These are phyloP conservation scores for Phascolomyces articulosus DNA, from an alignment of 371 early-diverging fungal species.

Conservation along the genomic window DNA sequence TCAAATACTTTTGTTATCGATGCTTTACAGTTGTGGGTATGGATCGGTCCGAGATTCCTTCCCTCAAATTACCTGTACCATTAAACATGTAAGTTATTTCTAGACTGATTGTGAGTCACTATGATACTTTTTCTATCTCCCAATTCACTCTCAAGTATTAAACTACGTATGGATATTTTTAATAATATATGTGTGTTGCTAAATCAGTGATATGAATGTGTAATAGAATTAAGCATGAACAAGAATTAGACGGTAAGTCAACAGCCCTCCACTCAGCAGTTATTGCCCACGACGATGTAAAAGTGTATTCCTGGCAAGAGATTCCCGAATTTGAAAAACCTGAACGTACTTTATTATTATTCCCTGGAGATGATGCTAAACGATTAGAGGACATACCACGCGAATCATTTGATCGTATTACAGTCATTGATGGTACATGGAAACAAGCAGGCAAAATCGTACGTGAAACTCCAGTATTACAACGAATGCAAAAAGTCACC, in stretches of 20 bases:
- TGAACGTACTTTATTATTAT: constrained; percentile 77
- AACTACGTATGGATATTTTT: no score
- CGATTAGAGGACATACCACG: constrained; percentile 64
- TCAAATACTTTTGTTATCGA: constrained; percentile 77
- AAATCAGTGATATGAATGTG: not conserved
- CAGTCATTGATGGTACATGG: constrained; percentile 96
- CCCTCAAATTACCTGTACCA: constrained; percentile 73
- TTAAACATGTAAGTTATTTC: constrained; percentile 72
- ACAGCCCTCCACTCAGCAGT: constrained; percentile 87
- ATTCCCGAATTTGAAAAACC: constrained; percentile 66
- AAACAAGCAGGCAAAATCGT: constrained; percentile 83
- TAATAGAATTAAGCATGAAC: constrained; percentile 76
- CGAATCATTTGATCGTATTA: constrained; percentile 69
- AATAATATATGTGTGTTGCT: no score
- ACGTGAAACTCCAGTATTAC: constrained; percentile 42
- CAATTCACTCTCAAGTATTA: no score
- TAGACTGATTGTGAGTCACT: no score
- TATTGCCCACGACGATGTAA: constrained; percentile 72
- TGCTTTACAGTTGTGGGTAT: constrained; percentile 64
- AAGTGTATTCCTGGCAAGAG: constrained; percentile 60
- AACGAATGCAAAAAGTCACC: constrained; percentile 59
- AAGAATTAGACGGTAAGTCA: constrained; percentile 82
- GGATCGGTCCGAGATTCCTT: constrained; percentile 59
- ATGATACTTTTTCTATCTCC: no score
- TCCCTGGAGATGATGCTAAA: constrained; percentile 82